Evolutionary conservation across 306 rosid species (phyloP).

Genomic region (Hippophae tibetana): DNA sequence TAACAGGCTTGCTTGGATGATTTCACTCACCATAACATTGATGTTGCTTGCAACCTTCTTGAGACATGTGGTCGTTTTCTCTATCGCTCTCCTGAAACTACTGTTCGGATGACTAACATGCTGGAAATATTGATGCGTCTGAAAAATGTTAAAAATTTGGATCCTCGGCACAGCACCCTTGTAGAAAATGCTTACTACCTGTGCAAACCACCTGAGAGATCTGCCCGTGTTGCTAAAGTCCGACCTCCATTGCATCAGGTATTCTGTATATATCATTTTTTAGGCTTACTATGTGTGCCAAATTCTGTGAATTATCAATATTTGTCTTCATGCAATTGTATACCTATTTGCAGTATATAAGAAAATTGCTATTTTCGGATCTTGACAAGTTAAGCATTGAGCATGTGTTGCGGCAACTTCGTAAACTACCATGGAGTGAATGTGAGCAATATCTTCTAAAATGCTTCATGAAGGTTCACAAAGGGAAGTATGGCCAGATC

Average conservation of each 20-base stretch:
- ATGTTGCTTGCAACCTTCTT: conserved; percentile 96
- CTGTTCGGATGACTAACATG: conserved; percentile 91
- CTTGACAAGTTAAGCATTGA: conserved; percentile 91
- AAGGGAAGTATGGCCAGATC: conserved; percentile 97
- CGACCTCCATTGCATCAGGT: conserved; percentile 99
- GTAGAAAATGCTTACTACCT: conserved; percentile 99
- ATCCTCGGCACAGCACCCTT: conserved; percentile 97
- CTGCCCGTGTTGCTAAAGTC: conserved; percentile 86
- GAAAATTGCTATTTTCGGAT: conserved; percentile 90
- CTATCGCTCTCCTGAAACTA: conserved; percentile 95
- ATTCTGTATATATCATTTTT: conserved; percentile 1
- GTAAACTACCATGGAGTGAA: conserved; percentile 94
- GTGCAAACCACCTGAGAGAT: conserved; percentile 98
- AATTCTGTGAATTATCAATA: neutral
- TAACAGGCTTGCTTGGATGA: conserved; percentile 95
- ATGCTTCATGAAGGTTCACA: conserved; percentile 96
- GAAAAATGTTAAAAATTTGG: conserved; percentile 96
- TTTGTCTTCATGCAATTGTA: conserved; percentile 8
- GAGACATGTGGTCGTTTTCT: conserved; percentile 98
- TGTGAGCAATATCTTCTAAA: conserved; percentile 84
- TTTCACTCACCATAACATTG: conserved; percentile 97
- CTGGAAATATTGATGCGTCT: conserved; percentile 97
- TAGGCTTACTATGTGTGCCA: neutral
- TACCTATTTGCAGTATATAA: conserved; percentile 60
- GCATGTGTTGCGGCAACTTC: conserved; percentile 95